Evolutionary conservation across 148 eudicot species (phyloP).

Genomic region (Camellia granthamiana): DNA sequence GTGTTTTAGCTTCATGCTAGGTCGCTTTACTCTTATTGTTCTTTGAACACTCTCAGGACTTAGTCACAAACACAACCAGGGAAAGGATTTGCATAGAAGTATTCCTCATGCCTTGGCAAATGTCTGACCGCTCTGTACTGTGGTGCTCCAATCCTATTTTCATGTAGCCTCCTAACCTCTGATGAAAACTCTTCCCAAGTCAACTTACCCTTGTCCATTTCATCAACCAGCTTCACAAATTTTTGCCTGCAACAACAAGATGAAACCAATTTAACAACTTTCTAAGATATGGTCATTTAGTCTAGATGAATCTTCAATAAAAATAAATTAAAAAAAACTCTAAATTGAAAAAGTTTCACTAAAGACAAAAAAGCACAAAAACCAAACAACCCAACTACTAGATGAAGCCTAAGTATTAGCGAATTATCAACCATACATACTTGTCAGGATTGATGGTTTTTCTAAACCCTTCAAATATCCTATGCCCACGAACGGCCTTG

Average conservation of each 20-base stretch:
- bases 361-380: too few relatives aligned
- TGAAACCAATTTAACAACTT: too few relatives aligned
- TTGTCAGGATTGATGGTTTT: conserved; percentile 59
- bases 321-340: too few relatives aligned
- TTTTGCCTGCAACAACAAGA: conserved; percentile 25
- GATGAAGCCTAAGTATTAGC: too few relatives aligned
- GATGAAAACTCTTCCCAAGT: conserved; percentile 43
- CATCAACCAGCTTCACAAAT: conserved; percentile 43
- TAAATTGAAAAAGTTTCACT: too few relatives aligned
- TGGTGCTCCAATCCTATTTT: conserved; percentile 46
- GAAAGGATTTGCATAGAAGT: conserved; percentile 60
- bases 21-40: neutral
- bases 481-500: conserved; percentile 59
- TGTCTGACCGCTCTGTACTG: conserved; percentile 27
- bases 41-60: neutral
- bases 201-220: conserved; percentile 36
- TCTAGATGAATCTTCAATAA: too few relatives aligned
- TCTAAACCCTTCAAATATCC: conserved; percentile 49
- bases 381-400: too few relatives aligned
- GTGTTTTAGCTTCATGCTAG: neutral
- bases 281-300: too few relatives aligned
- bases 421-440: conserved; percentile 16
- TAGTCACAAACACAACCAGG: conserved; percentile 54
- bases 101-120: conserved; percentile 43
- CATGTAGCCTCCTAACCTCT: conserved; percentile 39